These are phyloP conservation scores for Echeveria elegans DNA, from an alignment of 164 flowering plant genomes.

Conservation along the genomic window DNA sequence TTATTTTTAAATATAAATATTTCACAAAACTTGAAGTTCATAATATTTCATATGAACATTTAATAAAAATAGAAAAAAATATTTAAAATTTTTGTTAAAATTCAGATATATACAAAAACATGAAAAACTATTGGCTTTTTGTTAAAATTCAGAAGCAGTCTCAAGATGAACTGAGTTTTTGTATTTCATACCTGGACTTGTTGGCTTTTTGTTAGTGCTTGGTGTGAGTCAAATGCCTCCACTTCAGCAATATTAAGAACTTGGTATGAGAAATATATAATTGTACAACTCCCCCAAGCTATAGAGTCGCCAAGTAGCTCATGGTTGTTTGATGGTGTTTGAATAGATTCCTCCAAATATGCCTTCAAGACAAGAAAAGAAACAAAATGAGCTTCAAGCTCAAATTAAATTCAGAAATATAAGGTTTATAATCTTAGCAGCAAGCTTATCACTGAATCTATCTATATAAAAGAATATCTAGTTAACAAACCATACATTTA, in stretches of 20 bases:
- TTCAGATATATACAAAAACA: no score
- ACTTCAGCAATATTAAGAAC: constrained; percentile 92
- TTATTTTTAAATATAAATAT: no score
- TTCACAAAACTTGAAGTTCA: no score
- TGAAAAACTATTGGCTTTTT: no score
- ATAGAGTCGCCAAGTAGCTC: constrained; percentile 84
- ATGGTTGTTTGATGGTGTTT: constrained; percentile 31
- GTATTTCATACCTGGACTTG: constrained; percentile 47
- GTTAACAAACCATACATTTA: no score
- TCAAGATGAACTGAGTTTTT: neutral
- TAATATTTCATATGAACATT: no score
- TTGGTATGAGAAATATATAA: constrained; percentile 92
- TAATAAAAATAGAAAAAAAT: no score
- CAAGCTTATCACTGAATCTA: no score
- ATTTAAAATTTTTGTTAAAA: no score
- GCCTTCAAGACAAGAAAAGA: constrained; percentile 31
- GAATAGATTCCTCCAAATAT: constrained; percentile 65
- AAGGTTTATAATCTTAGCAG: no score
- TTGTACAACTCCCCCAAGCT: constrained; percentile 98
- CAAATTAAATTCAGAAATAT: neutral
- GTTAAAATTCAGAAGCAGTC: no score
- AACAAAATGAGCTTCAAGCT: constrained; percentile 8
- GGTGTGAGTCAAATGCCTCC: constrained; percentile 41
- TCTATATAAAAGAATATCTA: no score
- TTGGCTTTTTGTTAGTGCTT: constrained; percentile 38